Evolutionary conservation across 2,329 filamentous ascomycete genomes (phyloP), one percentile per base, ranked within the genome.

Genomic region (Pyrenophora seminiperda): DNA sequence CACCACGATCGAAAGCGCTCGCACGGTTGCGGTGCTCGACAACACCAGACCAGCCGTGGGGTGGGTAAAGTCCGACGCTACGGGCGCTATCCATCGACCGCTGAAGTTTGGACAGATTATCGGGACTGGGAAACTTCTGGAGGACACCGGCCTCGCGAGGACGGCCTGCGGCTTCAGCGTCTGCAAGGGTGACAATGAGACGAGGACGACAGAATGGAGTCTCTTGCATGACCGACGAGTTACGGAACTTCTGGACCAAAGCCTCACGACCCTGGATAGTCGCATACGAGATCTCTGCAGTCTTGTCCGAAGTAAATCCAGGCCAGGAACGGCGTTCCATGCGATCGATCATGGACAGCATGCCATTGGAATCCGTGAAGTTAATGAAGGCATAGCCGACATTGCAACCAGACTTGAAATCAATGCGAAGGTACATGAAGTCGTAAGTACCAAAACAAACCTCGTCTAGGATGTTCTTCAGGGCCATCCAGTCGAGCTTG

Each of bases 371-470:
- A 70, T 91, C 86, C 34, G 86, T 83, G 63, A 97, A 97, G 74
- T 99, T 97, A 76, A 99, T 91, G 74, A 97, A 99, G 0, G 91
- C 93, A 73, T 97, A 97, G 37, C 94, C 94, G 50, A 97, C 93
- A 70, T 91, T 96, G 55, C 56, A 67, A 43, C 51, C 69, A 30
- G 73, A 73, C 45, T 71, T 58, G 56, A 73, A 79, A 56, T 84
- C 83, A 63, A 97, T 97, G 31, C 94, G 87, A 43, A 97, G 77
- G 71, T 99, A 99, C 79, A 96, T 85, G 73, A 97, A 97, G 68
- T 97, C 92, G 70, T 95, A 97, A 55, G 88, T 87, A 22, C 91
- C 91, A 74, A 82, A 84, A 70, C 86, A 90, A 13, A 86, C 88
- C 56, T 87, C 80, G 65, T 97, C 90, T 11, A 97, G 80, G 47